phyloP scores from a whole-genome alignment of 805 yeast species.

The Starmera quercuum region DNA sequence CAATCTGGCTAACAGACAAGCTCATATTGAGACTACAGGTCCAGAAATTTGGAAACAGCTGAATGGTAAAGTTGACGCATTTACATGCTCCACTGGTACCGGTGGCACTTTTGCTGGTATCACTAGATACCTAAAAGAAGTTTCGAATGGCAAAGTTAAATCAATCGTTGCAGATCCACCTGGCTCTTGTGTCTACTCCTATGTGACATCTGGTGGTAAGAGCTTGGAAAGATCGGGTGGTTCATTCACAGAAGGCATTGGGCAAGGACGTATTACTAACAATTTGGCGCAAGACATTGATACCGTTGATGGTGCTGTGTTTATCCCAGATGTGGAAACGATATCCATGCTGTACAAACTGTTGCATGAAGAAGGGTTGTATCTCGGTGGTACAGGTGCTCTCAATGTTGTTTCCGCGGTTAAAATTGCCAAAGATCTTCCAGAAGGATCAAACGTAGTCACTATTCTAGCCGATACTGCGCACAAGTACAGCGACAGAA shows the following conservation, averaged over 20 bases:
- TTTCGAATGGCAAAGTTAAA: conserved; percentile 53
- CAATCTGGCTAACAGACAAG: conserved; percentile 78
- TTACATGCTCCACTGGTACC: conserved; percentile 88
- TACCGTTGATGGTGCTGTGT: conserved; percentile 71
- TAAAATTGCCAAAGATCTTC: conserved; percentile 65
- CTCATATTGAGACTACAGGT: conserved; percentile 85
- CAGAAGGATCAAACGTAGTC: conserved; percentile 75
- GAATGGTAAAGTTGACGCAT: conserved; percentile 70
- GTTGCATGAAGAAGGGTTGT: conserved; percentile 85
- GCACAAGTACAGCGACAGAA: conserved; percentile 76
- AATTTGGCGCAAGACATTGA: conserved; percentile 70
- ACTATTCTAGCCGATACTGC: conserved; percentile 89
- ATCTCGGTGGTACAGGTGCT: conserved; percentile 86
- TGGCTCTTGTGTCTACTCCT: conserved; percentile 78
- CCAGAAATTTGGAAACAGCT: conserved; percentile 90
- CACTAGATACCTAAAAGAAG: conserved; percentile 67
- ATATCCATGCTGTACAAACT: conserved; percentile 79
- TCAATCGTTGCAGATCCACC: conserved; percentile 88
- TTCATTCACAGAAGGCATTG: conserved; percentile 93
- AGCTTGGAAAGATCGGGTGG: conserved; percentile 67
- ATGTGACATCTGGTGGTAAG: conserved; percentile 63
- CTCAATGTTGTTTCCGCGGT: conserved; percentile 87
- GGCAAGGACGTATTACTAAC: conserved; percentile 88
- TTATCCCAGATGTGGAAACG: conserved; percentile 71
- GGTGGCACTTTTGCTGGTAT: conserved; percentile 91